Conservation (phyloP, 768 basidiomycete genomes). For the Aureoboletus auriporus region DNA sequence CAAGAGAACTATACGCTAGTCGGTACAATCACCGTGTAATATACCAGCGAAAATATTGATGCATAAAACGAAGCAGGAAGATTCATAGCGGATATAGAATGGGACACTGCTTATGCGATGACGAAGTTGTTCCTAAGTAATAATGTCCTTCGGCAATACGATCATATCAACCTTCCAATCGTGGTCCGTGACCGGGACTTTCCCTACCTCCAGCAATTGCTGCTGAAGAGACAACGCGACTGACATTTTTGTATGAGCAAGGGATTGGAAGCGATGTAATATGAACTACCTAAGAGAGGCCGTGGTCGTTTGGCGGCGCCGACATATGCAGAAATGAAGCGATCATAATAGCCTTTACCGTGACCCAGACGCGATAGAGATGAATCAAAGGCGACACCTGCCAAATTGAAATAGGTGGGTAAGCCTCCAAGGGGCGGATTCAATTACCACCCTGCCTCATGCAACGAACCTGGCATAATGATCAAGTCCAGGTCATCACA, state of each 20-base stretch:
- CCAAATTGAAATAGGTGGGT: background rate
- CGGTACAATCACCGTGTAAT: conserved; percentile 22
- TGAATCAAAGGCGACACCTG: conserved; percentile 74
- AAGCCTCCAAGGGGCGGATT: background rate
- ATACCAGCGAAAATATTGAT: conserved; percentile 4
- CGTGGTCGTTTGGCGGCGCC: conserved; percentile 35
- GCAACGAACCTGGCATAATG: conserved; percentile 56
- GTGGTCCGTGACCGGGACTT: conserved; percentile 50
- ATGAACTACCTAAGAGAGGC: conserved; percentile 56
- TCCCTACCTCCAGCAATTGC: conserved; percentile 50
- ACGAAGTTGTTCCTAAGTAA: conserved; percentile 22
- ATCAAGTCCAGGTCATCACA: conserved; percentile 55
- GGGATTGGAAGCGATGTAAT: conserved; percentile 7
- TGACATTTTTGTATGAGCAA: conserved; percentile 26
- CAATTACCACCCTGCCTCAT: conserved; percentile 5
- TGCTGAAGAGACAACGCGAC: conserved; percentile 65
- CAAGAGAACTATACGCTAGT: conserved; percentile 25
- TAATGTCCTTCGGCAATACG: conserved; percentile 43
- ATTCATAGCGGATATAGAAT: conserved; percentile 25
- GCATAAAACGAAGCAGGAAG: conserved; percentile 10
- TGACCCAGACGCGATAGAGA: conserved; percentile 70
- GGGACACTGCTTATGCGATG: conserved; percentile 16
- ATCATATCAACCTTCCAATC: conserved; percentile 67
- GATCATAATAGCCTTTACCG: conserved; percentile 82
- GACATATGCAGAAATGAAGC: conserved; percentile 58